Conservation (phyloP, 441 rosid genomes). For the Codiaeum variegatum region DNA sequence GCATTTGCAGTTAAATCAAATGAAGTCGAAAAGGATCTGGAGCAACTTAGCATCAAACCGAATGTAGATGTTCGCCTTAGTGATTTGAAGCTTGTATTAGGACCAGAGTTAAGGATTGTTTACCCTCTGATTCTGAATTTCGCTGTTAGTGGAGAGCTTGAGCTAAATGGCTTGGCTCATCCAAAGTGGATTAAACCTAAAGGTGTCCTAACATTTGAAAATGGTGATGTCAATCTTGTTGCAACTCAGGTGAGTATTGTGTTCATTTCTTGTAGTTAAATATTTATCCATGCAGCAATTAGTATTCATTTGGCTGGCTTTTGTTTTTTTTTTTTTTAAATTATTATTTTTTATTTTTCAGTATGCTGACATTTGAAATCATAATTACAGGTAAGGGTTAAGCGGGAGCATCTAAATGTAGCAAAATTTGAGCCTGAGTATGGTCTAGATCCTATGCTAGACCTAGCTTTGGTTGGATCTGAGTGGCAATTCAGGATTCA, state of each 20-base stretch:
- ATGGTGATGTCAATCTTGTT: constrained; percentile 97
- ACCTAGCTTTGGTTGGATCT: constrained; percentile 95
- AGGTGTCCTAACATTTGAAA: constrained; percentile 86
- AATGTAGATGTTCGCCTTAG: constrained; percentile 71
- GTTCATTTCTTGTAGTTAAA: constrained; percentile 12
- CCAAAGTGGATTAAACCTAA: constrained; percentile 85
- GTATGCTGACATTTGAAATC: constrained; percentile 17
- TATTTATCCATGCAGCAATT: background rate
- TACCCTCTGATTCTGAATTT: constrained; percentile 91
- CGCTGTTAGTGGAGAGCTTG: constrained; percentile 85
- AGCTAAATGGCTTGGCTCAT: constrained; percentile 88
- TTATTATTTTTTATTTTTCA: no score
- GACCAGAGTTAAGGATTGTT: constrained; percentile 89
- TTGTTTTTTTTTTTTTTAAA: no score
- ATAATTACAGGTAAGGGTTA: constrained; percentile 74
- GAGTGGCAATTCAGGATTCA: constrained; percentile 98
- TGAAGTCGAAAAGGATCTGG: constrained; percentile 69
- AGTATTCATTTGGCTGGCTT: constrained; percentile 14
- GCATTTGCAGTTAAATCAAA: constrained; percentile 56
- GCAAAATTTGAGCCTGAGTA: constrained; percentile 95
- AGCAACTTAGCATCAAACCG: constrained; percentile 68
- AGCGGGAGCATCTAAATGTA: constrained; percentile 84
- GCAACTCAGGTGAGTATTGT: constrained; percentile 77
- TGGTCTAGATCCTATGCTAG: constrained; percentile 87
- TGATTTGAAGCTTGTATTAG: constrained; percentile 65